A percentile compares a stretch with the other conserved stretches of the same genome.
These are phyloP conservation scores for Trypanosoma caninum DNA, from an alignment of 208 protist genomes.

Conservation along the genomic window DNA sequence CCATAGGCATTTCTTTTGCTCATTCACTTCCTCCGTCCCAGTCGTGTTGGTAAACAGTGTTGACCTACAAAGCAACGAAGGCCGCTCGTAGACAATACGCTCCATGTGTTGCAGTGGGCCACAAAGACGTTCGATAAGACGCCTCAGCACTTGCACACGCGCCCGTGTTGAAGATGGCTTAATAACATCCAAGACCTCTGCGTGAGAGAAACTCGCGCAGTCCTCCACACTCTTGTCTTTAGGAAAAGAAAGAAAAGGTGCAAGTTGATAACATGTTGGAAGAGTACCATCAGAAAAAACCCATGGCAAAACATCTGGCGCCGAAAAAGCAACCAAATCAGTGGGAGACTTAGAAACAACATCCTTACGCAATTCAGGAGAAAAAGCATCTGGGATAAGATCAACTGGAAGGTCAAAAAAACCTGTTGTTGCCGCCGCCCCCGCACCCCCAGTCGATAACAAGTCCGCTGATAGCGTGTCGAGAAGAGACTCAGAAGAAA, in stretches of 20 bases:
- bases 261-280: constrained; percentile 13
- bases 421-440: neutral
- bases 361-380: constrained; percentile 50
- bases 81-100: constrained; percentile 31
- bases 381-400: constrained; percentile 39
- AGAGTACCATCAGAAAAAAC: constrained; percentile 35
- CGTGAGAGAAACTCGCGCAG: neutral
- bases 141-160: constrained; percentile 42
- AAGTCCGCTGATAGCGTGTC: neutral
- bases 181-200: constrained; percentile 1
- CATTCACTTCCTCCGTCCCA: neutral
- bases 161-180: constrained; percentile 30
- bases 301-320: constrained; percentile 39
- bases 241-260: neutral
- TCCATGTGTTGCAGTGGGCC: constrained; percentile 27
- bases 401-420: constrained; percentile 45
- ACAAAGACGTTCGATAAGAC: constrained; percentile 56
- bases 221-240: neutral
- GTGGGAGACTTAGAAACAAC: constrained; percentile 11
- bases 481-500: neutral
- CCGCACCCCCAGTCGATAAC: neutral
- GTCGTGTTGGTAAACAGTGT: constrained; percentile 26
- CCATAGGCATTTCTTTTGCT: neutral
- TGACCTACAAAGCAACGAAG: neutral
- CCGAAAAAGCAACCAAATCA: constrained; percentile 11